Evolutionary conservation across 2,329 filamentous ascomycete species (phyloP).

Genomic region (Aureobasidium leucospermi): DNA sequence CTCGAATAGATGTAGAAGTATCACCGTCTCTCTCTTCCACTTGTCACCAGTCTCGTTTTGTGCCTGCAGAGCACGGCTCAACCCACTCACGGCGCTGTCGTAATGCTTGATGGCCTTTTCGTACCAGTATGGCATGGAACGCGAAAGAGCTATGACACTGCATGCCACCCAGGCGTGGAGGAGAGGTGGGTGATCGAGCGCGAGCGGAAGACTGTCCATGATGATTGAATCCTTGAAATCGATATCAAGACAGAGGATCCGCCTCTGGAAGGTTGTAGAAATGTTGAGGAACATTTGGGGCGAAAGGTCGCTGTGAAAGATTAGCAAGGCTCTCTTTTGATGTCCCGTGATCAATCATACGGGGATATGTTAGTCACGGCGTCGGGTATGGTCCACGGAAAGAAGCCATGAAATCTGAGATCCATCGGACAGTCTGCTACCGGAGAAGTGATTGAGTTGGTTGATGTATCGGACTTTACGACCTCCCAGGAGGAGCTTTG

Average conservation of each 20-base stretch:
- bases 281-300: conserved; percentile 13
- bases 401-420: not conserved
- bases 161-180: conserved; percentile 19
- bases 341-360: not conserved
- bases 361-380: not conserved
- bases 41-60: not conserved
- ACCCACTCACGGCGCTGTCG: conserved; percentile 14
- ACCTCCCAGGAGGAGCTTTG: not conserved
- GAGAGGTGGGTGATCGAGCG: conserved; percentile 14
- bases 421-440: not conserved
- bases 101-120: conserved; percentile 18
- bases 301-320: conserved; percentile 11
- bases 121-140: conserved; percentile 3
- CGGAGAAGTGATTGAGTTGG: too few relatives aligned
- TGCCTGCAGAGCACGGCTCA: not conserved
- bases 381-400: conserved; percentile 4
- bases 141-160: conserved; percentile 14
- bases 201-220: conserved; percentile 13
- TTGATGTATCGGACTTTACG: not conserved
- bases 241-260: conserved; percentile 15
- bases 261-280: conserved; percentile 15
- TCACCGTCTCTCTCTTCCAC: conserved; percentile 17
- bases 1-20: conserved; percentile 19
- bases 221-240: conserved; percentile 16
- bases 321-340: not conserved